phyloP scores from a whole-genome alignment of 2,329 filamentous ascomycete species.

The Parafenestella ontariensis region DNA sequence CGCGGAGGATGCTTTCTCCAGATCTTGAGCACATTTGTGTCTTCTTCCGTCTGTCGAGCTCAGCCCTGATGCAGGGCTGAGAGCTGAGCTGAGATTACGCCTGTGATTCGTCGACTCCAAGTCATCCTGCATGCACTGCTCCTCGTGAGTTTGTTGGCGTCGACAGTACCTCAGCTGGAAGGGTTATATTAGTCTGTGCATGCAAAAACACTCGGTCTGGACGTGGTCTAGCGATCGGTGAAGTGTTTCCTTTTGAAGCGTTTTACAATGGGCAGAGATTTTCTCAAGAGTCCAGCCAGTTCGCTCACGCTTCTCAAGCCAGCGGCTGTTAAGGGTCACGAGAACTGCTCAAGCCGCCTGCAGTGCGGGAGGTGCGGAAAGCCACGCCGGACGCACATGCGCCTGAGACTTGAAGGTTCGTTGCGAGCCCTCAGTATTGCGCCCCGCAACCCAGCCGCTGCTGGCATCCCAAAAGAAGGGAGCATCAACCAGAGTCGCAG shows the following conservation, averaged over 20 bases:
- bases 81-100: slow-evolving; percentile 23
- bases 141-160: slow-evolving; percentile 2
- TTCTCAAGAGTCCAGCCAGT: slow-evolving; percentile 7
- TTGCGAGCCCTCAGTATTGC: not conserved
- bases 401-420: not conserved
- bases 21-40: slow-evolving; percentile 4
- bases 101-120: slow-evolving; percentile 15
- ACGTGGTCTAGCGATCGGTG: not conserved
- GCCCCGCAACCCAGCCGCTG: not conserved
- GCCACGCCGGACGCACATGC: not conserved
- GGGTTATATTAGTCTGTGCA: slow-evolving; percentile 2
- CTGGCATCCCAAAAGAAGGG: not conserved
- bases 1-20: not conserved
- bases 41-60: slow-evolving; percentile 9
- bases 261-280: not conserved
- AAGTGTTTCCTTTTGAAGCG: not conserved
- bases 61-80: slow-evolving; percentile 20
- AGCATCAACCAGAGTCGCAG: slow-evolving; percentile 1
- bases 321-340: not conserved
- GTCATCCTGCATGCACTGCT: slow-evolving; percentile 21
- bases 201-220: slow-evolving; percentile 9
- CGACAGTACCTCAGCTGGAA: slow-evolving; percentile 18
- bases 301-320: not conserved
- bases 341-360: not conserved
- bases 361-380: not conserved